Evolutionary conservation across 2,329 filamentous ascomycete genomes (phyloP), one percentile per base, ranked within the genome.

Genomic region (Colletotrichum tabaci): DNA sequence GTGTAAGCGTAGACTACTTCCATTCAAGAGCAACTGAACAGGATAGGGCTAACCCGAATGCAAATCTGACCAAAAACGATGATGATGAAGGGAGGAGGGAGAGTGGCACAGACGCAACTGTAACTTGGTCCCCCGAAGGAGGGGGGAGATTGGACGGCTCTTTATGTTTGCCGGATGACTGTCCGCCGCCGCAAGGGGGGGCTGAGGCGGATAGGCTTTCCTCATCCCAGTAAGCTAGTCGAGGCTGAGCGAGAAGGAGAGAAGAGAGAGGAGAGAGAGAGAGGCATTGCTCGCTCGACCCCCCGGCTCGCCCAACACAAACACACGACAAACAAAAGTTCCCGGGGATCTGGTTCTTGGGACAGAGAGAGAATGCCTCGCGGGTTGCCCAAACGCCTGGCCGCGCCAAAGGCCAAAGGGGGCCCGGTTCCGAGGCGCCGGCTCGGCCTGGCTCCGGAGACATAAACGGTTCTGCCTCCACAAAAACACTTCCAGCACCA

Each of bases 111-210:
- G 16, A 23, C 46, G 42, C 35, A 16, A 26, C 26, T 9, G 1
- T 21, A 15, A 1, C 18, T 46, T 46, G 40, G 21, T 16, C 6
- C 44, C 16, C 12, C n/a, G 16, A 3, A 10, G 56, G 15, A 26
- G 15, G 26, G 26, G 26, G 26, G 26, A 26, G 26, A 46, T 47
- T 49, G 8, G 44, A 13, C 2, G 26, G 26, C 26, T 16, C 58
- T 61, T 35, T 61, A 47, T 49, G 42, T 61, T 7, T 23, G 58
- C 42, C 26, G 30, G 35, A 55, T 55, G 52, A 55, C 52, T 55
- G 52, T 55, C 26, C 52, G 13, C 52, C 26, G 16, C n/a, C 6
- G 4, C 16, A 38, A 21, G 4, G 52, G 18, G 52, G 52, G 26
- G 26, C 52, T 55, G 26, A 55, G 52, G 52, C 18, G 30, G 30